Base-by-base conservation (phyloP, 139 green algal species). In the Spirogloea muscicola region DNA sequence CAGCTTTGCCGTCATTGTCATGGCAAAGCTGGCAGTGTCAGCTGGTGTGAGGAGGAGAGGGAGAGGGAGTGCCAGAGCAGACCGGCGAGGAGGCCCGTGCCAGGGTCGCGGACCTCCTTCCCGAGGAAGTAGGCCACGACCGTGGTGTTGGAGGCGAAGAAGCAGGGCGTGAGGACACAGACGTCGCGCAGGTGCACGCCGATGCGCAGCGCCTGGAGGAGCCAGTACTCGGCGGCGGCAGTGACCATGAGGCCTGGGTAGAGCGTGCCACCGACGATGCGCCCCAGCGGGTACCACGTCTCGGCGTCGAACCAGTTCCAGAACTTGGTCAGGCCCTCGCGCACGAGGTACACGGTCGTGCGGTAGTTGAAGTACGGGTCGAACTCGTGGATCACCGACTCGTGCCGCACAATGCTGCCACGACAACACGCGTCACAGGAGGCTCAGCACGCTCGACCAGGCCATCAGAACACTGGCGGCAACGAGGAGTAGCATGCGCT, bases 351-450 rank as follows among this genome's bases (percentile, higher is more conserved):
- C 42, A 86, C 78, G 29, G 86, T 91, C n/a, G 79, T 83, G 40
- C 87, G 81, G 65, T 89, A 91, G 83, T 91, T 91, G 83, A 91
- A 91, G 63, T 87, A 91, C 3, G 87, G 87, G 46, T 91, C 87
- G 62, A 91, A 91, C 76, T 91, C 87, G 76, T 91, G 87, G 58
- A 91, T 91, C 25, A 91, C 79, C 40, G 59, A 84, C 67, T 88
- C 86, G 43, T 88, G 89, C 1, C 84, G 76, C 37, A 88, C n/a
- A n/a, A n/a, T n/a, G n/a, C n/a, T n/a, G n/a, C n/a, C n/a, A n/a
- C n/a, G n/a, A n/a, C n/a, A n/a, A n/a, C n/a, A n/a, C n/a, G n/a
- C n/a, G n/a, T n/a, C n/a, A n/a, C n/a, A n/a, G n/a, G n/a, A n/a
- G n/a, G n/a, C n/a, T n/a, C n/a, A n/a, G n/a, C n/a, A n/a, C n/a